Evolutionary conservation across 2,329 filamentous ascomycete species (phyloP).

Genomic region (Cladosporium sp.): DNA sequence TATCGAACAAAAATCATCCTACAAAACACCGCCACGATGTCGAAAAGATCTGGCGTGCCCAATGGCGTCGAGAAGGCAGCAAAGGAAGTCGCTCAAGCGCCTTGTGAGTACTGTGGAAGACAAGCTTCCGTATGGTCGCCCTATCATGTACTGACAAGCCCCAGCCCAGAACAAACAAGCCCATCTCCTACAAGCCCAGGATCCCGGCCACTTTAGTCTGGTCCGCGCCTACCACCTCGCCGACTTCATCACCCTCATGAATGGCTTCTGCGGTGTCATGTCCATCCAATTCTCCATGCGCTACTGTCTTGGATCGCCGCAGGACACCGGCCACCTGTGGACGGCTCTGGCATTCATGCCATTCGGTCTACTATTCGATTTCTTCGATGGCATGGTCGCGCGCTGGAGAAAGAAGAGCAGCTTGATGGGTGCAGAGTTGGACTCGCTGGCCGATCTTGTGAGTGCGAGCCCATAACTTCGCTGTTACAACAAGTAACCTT

Average conservation of each 20-base stretch:
- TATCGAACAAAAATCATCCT: neutral
- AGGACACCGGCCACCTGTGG: slow-evolving; percentile 68
- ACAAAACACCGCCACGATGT: slow-evolving; percentile 46
- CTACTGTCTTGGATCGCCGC: slow-evolving; percentile 67
- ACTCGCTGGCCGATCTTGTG: slow-evolving; percentile 91
- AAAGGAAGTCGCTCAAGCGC: slow-evolving; percentile 34
- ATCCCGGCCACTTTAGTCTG: slow-evolving; percentile 66
- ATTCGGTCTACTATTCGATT: slow-evolving; percentile 93
- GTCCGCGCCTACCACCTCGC: slow-evolving; percentile 66
- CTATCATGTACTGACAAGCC: neutral
- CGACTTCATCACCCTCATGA: slow-evolving; percentile 77
- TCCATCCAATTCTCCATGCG: slow-evolving; percentile 92
- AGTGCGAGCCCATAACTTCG: neutral
- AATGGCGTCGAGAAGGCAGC: slow-evolving; percentile 47
- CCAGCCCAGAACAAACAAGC: slow-evolving; percentile 71
- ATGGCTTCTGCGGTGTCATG: slow-evolving; percentile 85
- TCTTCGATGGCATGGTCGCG: slow-evolving; percentile 95
- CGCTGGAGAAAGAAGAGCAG: slow-evolving; percentile 95
- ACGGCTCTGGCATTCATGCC: slow-evolving; percentile 81
- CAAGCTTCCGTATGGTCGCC: neutral
- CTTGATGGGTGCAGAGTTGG: slow-evolving; percentile 95
- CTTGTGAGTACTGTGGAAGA: slow-evolving; percentile 35
- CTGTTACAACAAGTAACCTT: neutral
- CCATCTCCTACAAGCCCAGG: slow-evolving; percentile 58
- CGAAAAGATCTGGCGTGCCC: slow-evolving; percentile 54